Conservation (phyloP, 305 asterid species). For the Fraxinus paxiana region DNA sequence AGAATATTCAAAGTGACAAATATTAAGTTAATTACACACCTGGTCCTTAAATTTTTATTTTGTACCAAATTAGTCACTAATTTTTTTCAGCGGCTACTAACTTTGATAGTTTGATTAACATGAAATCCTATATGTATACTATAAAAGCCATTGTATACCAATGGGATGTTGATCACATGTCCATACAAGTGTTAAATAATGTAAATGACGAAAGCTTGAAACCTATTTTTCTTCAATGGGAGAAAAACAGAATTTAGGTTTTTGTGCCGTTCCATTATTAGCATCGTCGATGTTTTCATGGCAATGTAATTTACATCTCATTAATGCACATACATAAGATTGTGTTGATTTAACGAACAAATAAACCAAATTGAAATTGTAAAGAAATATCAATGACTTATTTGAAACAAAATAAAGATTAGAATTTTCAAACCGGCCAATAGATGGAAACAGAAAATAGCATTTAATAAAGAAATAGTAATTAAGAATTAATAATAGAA, state of each 20-base stretch:
- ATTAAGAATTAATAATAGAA: not conserved
- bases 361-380: not conserved
- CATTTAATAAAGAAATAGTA: not conserved
- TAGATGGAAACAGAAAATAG: not conserved
- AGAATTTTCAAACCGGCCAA: not conserved
- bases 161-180: not conserved
- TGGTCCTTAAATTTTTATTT: not conserved
- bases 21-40: not conserved
- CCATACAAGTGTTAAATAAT: not conserved
- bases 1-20: not conserved
- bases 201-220: not conserved
- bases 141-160: not conserved
- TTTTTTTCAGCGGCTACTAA: not conserved
- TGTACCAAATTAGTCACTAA: not conserved
- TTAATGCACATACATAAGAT: not conserved
- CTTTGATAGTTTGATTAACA: not conserved
- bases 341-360: not conserved
- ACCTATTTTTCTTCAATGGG: not conserved
- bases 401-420: not conserved
- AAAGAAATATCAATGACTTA: not conserved
- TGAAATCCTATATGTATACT: not conserved
- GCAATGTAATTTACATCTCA: not conserved
- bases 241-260: not conserved
- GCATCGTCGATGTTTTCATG: not conserved
- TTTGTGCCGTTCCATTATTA: not conserved